Base-by-base conservation (phyloP, 331 rosid genomes). In the Phaseolus coccineus region DNA sequence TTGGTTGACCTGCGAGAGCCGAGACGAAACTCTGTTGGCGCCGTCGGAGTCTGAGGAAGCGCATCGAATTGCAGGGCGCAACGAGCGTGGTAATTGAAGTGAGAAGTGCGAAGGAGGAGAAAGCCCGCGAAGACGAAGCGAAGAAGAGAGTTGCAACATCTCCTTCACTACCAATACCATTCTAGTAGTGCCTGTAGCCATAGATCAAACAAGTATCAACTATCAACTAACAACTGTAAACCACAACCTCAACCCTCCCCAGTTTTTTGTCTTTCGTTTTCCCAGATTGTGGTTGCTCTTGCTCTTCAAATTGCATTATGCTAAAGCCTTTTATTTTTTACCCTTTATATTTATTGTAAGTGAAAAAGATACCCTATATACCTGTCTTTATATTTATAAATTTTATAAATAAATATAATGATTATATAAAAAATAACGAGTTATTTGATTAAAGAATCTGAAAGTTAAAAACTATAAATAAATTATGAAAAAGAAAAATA, bases 1-100 rank as follows among this genome's bases (percentile, higher is more conserved):
- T 33, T 93, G 87, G 68, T 91, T 90, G 63, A 91, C 89, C 87
- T 91, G 93, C 10, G 97, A 86, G 16, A 93, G 76, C 25, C 98
- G 93, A 84, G 98, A 55, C 15, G 98, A 85, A 1, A 87, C 90
- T 85, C 88, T 89, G 66, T 63, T 77, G 4, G 42, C 31, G 1
- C 81, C 83, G 70, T 76, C 69, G 4, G 88, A 63, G 3, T 71
- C 76, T n/a, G 89, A 86, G 0, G 89, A 82, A 70, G 91, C 86
- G 82, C 91, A 90, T 39, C 87, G 88, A 33, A 89, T 82, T 35
- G 81, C n/a, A 71, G 77, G 57, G 74, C 47, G 37, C 13, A 42
- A 42, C 3, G 48, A 74, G 16, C 24, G 77, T 1, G 5, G 68
- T 8, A 42, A 73, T 51, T 50, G 81, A 74, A 68, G 76, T 47